phyloP scores from a whole-genome alignment of 306 rosid species.

The Trifolium pratense region DNA sequence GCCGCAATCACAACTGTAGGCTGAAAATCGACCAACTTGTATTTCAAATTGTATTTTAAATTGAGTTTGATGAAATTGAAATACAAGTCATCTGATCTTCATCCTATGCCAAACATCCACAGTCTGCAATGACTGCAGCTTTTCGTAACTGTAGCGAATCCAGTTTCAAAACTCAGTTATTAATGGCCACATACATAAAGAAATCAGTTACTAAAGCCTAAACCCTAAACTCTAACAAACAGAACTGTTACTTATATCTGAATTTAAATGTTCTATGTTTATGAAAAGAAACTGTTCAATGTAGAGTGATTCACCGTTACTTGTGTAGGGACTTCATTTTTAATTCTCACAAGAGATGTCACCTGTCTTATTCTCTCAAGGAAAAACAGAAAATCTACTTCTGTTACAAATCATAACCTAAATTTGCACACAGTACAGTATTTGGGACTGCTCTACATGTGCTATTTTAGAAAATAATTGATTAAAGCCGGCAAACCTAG shows the following conservation, averaged over 20 bases:
- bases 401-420: conserved; percentile 13
- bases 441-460: no score
- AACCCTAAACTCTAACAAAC: conserved; percentile 1
- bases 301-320: background rate
- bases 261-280: conserved; percentile 1
- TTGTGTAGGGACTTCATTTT: conserved; percentile 2
- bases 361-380: background rate
- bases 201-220: background rate
- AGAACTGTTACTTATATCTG: conserved; percentile 28
- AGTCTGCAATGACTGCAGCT: background rate
- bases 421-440: no score
- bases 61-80: background rate
- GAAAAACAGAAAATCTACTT: conserved; percentile 12
- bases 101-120: background rate
- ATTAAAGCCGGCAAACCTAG: no score
- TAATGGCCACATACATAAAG: conserved; percentile 13
- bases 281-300: conserved; percentile 31
- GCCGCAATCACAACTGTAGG: background rate
- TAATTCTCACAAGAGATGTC: conserved; percentile 4
- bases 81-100: background rate
- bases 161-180: background rate
- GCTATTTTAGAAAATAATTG: no score
- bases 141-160: background rate
- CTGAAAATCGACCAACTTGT: background rate
- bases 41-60: background rate